Evolutionary conservation across 345 rosid species (phyloP), one percentile per base, ranked within the genome.

Genomic region (Aquilaria malaccensis): DNA sequence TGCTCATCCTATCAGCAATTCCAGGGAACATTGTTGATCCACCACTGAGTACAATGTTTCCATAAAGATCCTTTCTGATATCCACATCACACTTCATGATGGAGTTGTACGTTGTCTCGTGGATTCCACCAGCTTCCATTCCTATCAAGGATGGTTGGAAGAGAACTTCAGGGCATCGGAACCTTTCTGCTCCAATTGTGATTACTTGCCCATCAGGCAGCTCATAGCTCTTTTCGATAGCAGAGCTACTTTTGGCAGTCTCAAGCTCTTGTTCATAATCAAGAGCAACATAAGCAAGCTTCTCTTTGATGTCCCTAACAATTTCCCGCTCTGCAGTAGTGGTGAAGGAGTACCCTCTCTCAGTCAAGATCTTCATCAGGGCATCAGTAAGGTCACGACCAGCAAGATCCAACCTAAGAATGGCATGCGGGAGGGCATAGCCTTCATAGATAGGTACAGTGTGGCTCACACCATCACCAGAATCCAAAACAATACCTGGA

Each of bases 261-360:
- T 81, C 85, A 41, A 81, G 61, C 61, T 81, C 85, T 57, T 78
- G 80, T 63, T 81, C 85, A 12, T 68, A 81, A 56, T 81, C 85
- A 12, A 81, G 80, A 55, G 85, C 80, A 33, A 81, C 72, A 13
- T 77, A 81, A 3, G 82, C 80, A 32, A 76, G 83, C 58, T 78
- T 81, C 60, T 81, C 85, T 69, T 81, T 81, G 54, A 81, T 69
- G 65, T 81, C 85, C 51, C 79, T 82, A 65, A 81, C 83, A 49
- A 81, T 81, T 76, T 81, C 83, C 58, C 82, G 79, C 50, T 81
- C 85, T 1, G 82, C 85, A 33, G 71, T 68, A n/a, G 85, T 81
- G 66, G 85, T 81, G 67, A 81, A 78, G 43, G 75, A 58, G 74
- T 81, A 78, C 7, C 85, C 85, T 71, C 85, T 73, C 75, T 81